These are phyloP conservation scores for Neoarthrinium moseri DNA, from an alignment of 2,329 filamentous ascomycete genomes.

Conservation along the genomic window DNA sequence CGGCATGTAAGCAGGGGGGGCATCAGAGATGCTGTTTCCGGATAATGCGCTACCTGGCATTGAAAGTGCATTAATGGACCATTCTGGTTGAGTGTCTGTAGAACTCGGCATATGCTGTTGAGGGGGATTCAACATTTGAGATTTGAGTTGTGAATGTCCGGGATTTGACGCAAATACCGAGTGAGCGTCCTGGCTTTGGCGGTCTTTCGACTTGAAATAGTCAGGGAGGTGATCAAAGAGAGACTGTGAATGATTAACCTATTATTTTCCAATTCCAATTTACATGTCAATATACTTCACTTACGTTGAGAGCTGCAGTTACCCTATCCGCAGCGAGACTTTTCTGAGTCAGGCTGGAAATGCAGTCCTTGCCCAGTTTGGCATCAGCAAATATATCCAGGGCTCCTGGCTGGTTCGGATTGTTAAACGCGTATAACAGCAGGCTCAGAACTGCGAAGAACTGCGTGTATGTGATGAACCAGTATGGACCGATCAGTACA, in stretches of 20 bases:
- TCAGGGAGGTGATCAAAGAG: conserved; percentile 9
- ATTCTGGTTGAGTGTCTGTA: not conserved
- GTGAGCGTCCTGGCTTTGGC: not conserved
- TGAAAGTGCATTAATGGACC: not conserved
- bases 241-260: not conserved
- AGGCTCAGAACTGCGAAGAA: conserved; percentile 76
- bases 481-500: conserved; percentile 71
- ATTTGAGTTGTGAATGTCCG: not conserved
- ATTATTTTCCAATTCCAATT: not conserved
- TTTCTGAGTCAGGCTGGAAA: conserved; percentile 10
- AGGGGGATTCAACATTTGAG: not conserved
- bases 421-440: conserved; percentile 74
- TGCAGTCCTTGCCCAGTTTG: conserved; percentile 11
- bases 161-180: not conserved
- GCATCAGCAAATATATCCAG: conserved; percentile 83
- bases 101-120: not conserved
- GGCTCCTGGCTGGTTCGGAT: conserved; percentile 67
- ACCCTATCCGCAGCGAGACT: conserved; percentile 12
- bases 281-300: not conserved
- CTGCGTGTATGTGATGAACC: conserved; percentile 79
- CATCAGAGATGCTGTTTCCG: not conserved
- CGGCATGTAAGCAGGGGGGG: not conserved
- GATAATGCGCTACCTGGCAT: not conserved
- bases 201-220: not conserved
- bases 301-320: conserved; percentile 10